phyloP scores from a whole-genome alignment of 1,284 basidiomycete genomes.

The Mycena sp. region DNA sequence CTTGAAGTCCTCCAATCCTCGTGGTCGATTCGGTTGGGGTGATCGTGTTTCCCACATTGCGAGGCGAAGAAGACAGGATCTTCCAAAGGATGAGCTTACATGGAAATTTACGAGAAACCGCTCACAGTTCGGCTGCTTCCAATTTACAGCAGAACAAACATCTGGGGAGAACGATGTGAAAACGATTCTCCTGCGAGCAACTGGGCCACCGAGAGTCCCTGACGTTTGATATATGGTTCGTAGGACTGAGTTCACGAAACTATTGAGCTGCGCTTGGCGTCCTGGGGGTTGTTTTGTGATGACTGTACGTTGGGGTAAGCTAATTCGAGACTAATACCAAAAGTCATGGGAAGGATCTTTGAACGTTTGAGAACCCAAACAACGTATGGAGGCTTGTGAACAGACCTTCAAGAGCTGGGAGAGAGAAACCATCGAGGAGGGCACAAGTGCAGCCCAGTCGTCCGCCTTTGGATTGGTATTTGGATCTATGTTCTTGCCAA shows the following conservation, averaged over 20 bases:
- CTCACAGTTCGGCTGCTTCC: conserved; percentile 98
- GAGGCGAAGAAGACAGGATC: conserved; percentile 97
- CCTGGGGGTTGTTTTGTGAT: conserved; percentile 55
- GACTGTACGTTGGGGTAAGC: conserved; percentile 68
- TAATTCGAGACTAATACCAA: conserved; percentile 86
- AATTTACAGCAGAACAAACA: conserved; percentile 91
- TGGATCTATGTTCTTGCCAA: conserved; percentile 54
- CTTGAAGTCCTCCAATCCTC: conserved; percentile 71
- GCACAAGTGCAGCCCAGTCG: conserved; percentile 43
- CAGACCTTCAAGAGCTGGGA: conserved; percentile 77
- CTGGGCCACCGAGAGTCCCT: conserved; percentile 57
- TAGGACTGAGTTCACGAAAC: conserved; percentile 84
- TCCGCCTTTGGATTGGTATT: conserved; percentile 28
- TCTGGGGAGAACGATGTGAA: conserved; percentile 92
- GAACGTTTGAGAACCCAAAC: conserved; percentile 23
- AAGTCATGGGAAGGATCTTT: conserved; percentile 74
- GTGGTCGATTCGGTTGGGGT: conserved; percentile 55
- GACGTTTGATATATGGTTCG: conserved; percentile 81
- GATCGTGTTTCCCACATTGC: conserved; percentile 74
- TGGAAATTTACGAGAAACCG: conserved; percentile 39
- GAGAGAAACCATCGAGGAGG: conserved; percentile 73
- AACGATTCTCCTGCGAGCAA: conserved; percentile 76
- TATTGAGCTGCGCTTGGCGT: conserved; percentile 75
- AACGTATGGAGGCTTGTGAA: conserved; percentile 28
- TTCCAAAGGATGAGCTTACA: conserved; percentile 42